Conservation (phyloP, 331 rosid genomes). For the Cydonia oblonga region DNA sequence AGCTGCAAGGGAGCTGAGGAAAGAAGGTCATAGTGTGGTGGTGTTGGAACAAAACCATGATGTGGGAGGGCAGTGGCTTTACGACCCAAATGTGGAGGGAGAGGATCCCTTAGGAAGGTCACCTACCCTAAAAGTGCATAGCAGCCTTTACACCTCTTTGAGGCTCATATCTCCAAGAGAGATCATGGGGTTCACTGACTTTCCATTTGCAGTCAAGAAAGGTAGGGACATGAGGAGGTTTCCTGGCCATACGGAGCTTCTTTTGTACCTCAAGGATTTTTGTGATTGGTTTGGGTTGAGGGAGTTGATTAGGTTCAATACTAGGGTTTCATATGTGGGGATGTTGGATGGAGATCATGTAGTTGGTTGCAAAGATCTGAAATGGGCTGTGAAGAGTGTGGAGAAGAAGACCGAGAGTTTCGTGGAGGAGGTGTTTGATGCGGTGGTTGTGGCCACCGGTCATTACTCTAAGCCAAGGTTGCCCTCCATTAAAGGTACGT, state of each 20-base stretch:
- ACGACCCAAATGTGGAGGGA: conserved; percentile 47
- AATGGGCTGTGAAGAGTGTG: conserved; percentile 61
- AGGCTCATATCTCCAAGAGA: conserved; percentile 72
- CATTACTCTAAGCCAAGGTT: conserved; percentile 78
- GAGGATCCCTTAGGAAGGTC: conserved; percentile 59
- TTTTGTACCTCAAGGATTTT: conserved; percentile 55
- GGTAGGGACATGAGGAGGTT: conserved; percentile 78
- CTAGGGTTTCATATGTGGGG: conserved; percentile 68
- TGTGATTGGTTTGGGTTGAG: conserved; percentile 56
- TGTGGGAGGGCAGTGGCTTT: conserved; percentile 93
- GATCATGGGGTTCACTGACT: conserved; percentile 80
- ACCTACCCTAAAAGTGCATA: conserved; percentile 37
- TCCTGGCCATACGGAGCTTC: conserved; percentile 69
- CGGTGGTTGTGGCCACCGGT: conserved; percentile 86
- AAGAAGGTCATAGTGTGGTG: conserved; percentile 62
- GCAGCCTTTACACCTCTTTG: conserved; percentile 63
- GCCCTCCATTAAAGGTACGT: conserved; percentile 60
- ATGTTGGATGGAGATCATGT: conserved; percentile 44
- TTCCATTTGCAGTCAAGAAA: conserved; percentile 61
- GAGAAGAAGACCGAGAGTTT: conserved; percentile 24
- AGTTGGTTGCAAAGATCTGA: conserved; percentile 34
- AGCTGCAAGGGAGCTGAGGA: conserved; percentile 71
- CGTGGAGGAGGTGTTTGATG: conserved; percentile 69
- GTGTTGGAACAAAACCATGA: conserved; percentile 75
- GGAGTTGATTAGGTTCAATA: conserved; percentile 65